These are phyloP conservation scores for Streptanthus diversifolius DNA, from an alignment of 345 rosid genomes.

Conservation along the genomic window DNA sequence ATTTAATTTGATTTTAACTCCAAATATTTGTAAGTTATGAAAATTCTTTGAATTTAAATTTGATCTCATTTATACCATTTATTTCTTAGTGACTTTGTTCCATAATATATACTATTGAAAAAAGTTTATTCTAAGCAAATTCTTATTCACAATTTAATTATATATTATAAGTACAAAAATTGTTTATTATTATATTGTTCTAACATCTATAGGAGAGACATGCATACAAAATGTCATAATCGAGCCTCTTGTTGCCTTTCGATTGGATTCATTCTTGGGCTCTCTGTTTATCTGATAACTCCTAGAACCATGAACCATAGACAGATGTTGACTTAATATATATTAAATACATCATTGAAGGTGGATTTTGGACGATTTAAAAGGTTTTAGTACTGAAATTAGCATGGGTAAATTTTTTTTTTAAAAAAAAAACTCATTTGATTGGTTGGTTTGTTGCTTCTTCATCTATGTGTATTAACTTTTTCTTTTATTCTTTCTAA, in stretches of 20 bases:
- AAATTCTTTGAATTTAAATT: no score
- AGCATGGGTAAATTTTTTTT: no score
- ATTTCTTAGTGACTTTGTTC: no score
- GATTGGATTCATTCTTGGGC: neutral
- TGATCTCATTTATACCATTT: no score
- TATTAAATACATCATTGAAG: neutral
- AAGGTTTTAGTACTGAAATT: neutral
- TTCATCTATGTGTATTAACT: neutral
- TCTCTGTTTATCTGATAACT: neutral
- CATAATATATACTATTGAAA: no score
- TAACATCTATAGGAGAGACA: neutral
- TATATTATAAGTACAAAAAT: no score
- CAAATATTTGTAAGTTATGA: no score
- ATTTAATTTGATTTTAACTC: no score
- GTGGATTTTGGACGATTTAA: neutral
- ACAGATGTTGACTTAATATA: neutral
- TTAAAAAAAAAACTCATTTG: neutral
- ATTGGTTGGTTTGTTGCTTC: neutral
- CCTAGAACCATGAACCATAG: neutral
- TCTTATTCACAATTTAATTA: no score
- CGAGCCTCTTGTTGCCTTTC: neutral
- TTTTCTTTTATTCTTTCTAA: neutral
- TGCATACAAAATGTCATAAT: neutral
- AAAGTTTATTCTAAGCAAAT: no score
- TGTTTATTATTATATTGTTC: no score